A percentile compares a stretch with the other conserved stretches of the same genome.
These are phyloP conservation scores for Apiospora arundinis DNA, from an alignment of 2,329 filamentous ascomycete genomes.

Conservation along the genomic window DNA sequence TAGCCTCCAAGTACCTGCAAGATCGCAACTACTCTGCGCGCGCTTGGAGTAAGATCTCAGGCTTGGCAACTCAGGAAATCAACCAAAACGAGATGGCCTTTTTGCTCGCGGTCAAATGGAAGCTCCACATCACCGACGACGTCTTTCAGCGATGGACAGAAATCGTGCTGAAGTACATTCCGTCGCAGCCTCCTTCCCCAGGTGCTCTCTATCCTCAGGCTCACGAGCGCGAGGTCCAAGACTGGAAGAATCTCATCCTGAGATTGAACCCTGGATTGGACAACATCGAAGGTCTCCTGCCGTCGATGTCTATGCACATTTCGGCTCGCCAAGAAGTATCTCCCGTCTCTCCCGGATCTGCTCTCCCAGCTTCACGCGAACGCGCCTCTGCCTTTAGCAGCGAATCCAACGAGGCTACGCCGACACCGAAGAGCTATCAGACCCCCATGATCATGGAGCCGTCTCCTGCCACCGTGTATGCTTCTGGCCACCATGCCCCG, in stretches of 20 bases:
- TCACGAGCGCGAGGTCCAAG: slow-evolving; percentile 53
- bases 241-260: slow-evolving; percentile 66
- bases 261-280: slow-evolving; percentile 62
- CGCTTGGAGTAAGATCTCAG: slow-evolving; percentile 99
- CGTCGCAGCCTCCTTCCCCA: slow-evolving; percentile 64
- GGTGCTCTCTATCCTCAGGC: slow-evolving; percentile 49
- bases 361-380: slow-evolving; percentile 52
- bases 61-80: slow-evolving; percentile 90
- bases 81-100: slow-evolving; percentile 97
- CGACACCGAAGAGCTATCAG: slow-evolving; percentile 48
- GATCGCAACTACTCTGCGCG: slow-evolving; percentile 97
- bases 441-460: slow-evolving; percentile 58
- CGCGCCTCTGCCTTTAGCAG: slow-evolving; percentile 40
- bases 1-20: slow-evolving; percentile 97
- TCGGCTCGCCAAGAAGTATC: slow-evolving; percentile 37
- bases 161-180: slow-evolving; percentile 85
- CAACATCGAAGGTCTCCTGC: slow-evolving; percentile 57
- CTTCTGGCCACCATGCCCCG: slow-evolving; percentile 55
- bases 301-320: neutral
- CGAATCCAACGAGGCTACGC: slow-evolving; percentile 48
- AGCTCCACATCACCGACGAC: slow-evolving; percentile 88
- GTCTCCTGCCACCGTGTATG: slow-evolving; percentile 48
- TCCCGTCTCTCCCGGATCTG: slow-evolving; percentile 49
- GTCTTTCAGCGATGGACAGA: slow-evolving; percentile 94
- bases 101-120: slow-evolving; percentile 88